Conservation (phyloP, 1,139 yeast genomes). For the Arxiozyma slooffiae region DNA sequence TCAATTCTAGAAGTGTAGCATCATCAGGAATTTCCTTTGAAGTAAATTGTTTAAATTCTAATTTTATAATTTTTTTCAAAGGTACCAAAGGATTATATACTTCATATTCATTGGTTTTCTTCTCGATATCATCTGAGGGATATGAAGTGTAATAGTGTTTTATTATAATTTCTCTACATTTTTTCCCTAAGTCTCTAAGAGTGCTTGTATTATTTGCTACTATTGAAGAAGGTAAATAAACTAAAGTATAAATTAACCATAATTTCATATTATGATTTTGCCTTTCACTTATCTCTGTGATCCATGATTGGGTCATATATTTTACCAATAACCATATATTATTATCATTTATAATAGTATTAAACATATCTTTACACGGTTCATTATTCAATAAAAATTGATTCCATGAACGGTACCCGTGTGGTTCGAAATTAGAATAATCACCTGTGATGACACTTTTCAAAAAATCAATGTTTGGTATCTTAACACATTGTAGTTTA, state of each 20-base stretch:
- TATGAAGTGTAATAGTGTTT: neutral
- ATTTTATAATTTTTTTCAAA: neutral
- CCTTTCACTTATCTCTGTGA: constrained; percentile 10
- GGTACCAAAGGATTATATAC: neutral
- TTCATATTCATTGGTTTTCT: too few species aligned
- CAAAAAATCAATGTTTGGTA: constrained; percentile 12
- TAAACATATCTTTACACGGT: constrained; percentile 17
- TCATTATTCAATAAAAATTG: constrained; percentile 18
- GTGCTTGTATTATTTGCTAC: constrained; percentile 19
- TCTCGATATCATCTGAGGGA: too few species aligned
- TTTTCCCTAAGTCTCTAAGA: constrained; percentile 23
- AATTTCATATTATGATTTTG: constrained; percentile 11
- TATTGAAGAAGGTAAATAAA: constrained; percentile 20
- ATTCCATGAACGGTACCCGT: constrained; percentile 21
- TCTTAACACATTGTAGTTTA: constrained; percentile 8
- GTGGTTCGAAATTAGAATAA: constrained; percentile 7
- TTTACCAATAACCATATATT: constrained; percentile 21
- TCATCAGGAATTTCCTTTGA: constrained; percentile 4
- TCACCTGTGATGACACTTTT: constrained; percentile 8
- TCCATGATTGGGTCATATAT: constrained; percentile 23
- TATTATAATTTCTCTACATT: constrained; percentile 11
- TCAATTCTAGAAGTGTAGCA: constrained; percentile 13
- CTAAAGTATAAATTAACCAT: constrained; percentile 24
- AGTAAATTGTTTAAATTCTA: constrained; percentile 2
- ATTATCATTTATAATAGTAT: constrained; percentile 9